Evolutionary conservation across 169 alveolate species (phyloP).

Genomic region (Plasmodium gallinaceum): DNA sequence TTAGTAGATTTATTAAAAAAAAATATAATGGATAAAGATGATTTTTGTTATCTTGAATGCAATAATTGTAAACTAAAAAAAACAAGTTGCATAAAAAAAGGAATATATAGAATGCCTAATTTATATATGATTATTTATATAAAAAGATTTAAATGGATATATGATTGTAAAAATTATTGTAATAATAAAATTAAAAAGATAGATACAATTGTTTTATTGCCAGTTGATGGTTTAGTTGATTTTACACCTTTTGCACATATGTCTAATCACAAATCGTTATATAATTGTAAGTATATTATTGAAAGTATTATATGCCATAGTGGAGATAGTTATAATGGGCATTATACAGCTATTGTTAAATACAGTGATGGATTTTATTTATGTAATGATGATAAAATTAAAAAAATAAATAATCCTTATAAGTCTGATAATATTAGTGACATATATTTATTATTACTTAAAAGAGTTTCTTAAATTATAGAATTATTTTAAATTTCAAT

Average conservation of each 20-base stretch:
- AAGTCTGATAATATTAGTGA: conserved; percentile 61
- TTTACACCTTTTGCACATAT: conserved; percentile 38
- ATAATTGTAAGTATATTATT: conserved; percentile 53
- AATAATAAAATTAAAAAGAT: conserved; percentile 70
- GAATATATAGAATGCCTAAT: conserved; percentile 75
- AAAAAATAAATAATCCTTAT: conserved; percentile 46
- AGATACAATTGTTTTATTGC: conserved; percentile 54
- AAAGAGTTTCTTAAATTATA: conserved; percentile 22
- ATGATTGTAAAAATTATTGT: conserved; percentile 41
- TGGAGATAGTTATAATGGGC: conserved; percentile 72
- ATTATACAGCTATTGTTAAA: conserved; percentile 68
- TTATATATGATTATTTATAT: conserved; percentile 73
- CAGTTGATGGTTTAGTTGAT: conserved; percentile 69
- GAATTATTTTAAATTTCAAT: too few relatives aligned
- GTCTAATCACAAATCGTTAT: conserved; percentile 62
- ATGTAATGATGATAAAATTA: conserved; percentile 74
- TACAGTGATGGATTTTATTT: conserved; percentile 65
- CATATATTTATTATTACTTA: conserved; percentile 46
- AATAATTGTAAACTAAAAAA: conserved; percentile 56
- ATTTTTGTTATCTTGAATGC: conserved; percentile 37
- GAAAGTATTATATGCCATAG: conserved; percentile 75
- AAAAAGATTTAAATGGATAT: conserved; percentile 75
- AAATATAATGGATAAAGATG: conserved; percentile 52
- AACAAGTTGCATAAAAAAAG: conserved; percentile 50
- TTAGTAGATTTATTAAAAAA: conserved; percentile 45